Conservation (phyloP, 768 basidiomycete species). For the Pisolithus orientalis region DNA sequence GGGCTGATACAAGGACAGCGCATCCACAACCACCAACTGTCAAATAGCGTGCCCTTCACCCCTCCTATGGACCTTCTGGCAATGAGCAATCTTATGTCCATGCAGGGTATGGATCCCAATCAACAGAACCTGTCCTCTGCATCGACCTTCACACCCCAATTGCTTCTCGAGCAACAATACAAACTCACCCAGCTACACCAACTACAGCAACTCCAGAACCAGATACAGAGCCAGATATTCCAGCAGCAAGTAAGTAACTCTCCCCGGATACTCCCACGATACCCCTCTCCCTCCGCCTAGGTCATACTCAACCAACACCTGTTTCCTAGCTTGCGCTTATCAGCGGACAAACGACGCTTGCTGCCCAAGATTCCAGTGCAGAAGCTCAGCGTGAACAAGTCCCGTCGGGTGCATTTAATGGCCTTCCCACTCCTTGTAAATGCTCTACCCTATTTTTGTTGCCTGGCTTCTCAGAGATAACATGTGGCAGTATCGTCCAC, state of each 20-base stretch:
- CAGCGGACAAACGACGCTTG: conserved; percentile 36
- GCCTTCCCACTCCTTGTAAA: conserved; percentile 66
- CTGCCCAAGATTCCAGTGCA: conserved; percentile 31
- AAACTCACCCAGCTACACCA: conserved; percentile 73
- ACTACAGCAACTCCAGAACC: conserved; percentile 71
- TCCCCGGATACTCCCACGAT: not conserved
- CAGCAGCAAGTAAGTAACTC: conserved; percentile 70
- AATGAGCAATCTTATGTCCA: conserved; percentile 43
- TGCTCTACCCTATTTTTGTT: conserved; percentile 12
- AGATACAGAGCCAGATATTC: conserved; percentile 83
- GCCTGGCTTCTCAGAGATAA: conserved; percentile 9
- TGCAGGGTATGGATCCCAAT: conserved; percentile 36
- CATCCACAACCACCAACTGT: conserved; percentile 5
- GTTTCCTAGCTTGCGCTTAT: conserved; percentile 59
- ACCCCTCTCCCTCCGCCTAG: conserved; percentile 1
- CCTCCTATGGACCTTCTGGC: conserved; percentile 43
- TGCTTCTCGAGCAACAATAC: conserved; percentile 70
- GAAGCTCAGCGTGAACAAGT: conserved; percentile 30
- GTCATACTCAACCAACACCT: conserved; percentile 8
- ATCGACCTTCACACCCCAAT: conserved; percentile 35
- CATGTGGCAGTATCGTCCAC: conserved; percentile 47
- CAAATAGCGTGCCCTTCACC: conserved; percentile 8
- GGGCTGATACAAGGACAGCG: conserved; percentile 10
- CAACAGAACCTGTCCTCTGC: conserved; percentile 11
- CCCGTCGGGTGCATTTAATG: conserved; percentile 31